Evolutionary conservation across 2,329 filamentous ascomycete species (phyloP), one percentile per base, ranked within the genome.

Genomic region (Monilinia fructigena): DNA sequence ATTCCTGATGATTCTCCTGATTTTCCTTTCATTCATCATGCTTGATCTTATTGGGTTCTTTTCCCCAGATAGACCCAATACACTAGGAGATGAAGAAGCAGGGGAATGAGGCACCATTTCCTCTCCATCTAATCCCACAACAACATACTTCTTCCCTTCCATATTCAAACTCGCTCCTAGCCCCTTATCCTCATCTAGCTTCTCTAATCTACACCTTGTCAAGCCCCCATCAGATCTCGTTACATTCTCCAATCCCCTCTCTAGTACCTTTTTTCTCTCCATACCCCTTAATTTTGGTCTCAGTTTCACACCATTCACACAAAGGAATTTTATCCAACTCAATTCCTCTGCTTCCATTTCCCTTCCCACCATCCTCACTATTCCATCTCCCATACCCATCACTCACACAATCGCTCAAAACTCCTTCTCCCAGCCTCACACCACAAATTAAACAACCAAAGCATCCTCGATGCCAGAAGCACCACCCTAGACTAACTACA

Each of bases 401-500:
- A 20, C 58, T 23, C 14, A 26, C 58, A 60, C 45, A 60, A 35
- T 60, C 45, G 28, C 14, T 26, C 45, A 67, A 18, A 52, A 52
- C 55, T 18, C 50, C 42, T 20, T 69, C 68, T 52, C 69, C 71
- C 26, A 78, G 71, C 2, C 78, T 77, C 66, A 75, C 79, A 23
- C 83, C 82, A 66, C 78, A 86, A 50, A 86, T 75, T 68, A 86
- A 72, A 72, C 83, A 86, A 20, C 84, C 83, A 73, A 85, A 86
- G 73, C 83, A 86, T 0, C 75, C 78, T 50, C 79, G 77, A 71
- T 86, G 84, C 85, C 83, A 86, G 72, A 86, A 86, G 71, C 83
- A 85, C 84, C 82, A 86, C 0, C 83, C 83, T n/a, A 86, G 77
- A 69, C 83, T 85, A 52, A 86, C 82, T 68, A 82, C 83, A 67